A percentile compares a stretch with the other conserved stretches of the same genome.
Evolutionary conservation across 805 yeast genomes (phyloP).

Genomic region (Yarrowia divulgata): DNA sequence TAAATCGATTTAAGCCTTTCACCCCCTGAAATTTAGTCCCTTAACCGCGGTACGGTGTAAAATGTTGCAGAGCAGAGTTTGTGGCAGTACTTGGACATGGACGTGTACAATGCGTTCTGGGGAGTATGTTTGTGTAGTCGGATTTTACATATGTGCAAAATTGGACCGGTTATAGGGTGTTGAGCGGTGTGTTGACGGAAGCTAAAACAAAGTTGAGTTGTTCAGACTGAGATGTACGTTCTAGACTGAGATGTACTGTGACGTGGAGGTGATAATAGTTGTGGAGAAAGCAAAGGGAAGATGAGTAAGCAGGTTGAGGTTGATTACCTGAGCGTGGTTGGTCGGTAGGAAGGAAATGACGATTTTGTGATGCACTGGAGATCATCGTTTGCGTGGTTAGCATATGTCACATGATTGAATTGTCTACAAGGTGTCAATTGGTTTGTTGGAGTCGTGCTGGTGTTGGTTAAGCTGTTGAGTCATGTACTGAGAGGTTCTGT

Average conservation of each 20-base stretch:
- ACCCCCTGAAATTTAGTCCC: slow-evolving; percentile 29
- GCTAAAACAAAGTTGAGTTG: neutral
- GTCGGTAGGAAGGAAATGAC: no score
- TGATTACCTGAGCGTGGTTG: no score
- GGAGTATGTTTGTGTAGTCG: neutral
- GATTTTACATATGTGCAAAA: neutral
- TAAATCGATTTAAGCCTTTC: neutral
- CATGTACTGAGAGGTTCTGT: no score
- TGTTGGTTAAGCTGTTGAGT: no score
- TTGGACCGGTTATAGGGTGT: neutral
- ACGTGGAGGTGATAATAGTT: no score
- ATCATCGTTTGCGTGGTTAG: no score
- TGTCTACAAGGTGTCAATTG: no score
- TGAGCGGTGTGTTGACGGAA: neutral
- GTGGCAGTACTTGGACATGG: neutral
- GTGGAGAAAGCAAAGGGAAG: no score
- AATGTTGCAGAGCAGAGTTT: neutral
- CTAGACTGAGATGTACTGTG: neutral
- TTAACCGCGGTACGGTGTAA: neutral
- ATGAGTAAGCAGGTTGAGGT: no score
- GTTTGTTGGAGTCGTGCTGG: no score
- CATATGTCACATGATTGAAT: no score
- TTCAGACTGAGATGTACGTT: neutral
- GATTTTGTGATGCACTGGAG: no score
- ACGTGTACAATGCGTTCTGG: neutral